Base-by-base conservation (phyloP, 2,329 filamentous ascomycete species). In the Magnaporthiopsis poae region DNA sequence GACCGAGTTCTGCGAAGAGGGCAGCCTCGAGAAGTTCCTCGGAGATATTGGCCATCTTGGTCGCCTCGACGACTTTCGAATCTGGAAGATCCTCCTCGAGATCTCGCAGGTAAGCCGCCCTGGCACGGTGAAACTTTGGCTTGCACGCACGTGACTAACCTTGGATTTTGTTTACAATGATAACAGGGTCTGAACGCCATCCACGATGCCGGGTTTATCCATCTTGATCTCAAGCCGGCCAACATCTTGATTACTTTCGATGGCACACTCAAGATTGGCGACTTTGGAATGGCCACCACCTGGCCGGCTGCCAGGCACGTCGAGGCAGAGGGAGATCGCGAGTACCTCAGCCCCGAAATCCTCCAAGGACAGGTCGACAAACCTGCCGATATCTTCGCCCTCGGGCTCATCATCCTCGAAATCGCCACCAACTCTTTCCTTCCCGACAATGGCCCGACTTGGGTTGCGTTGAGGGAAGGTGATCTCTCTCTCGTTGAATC, bases 81-180 rank as follows among this genome's bases (percentile, higher is more conserved):
- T 98, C 76, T 99, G 95, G 92, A 99, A 99, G 80, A 94, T 98
- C 67, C 80, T 98, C 72, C 85, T 96, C 60, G 95, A 99, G 76
- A 78, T 96, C 68, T 85, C 88, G 72, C 80, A 90, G 81, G 92
- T 95, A 85, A 79, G 89, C 81, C 62, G 2, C 59, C 33, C 27
- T 27, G 56, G 15, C 52, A 13, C n/a, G 11, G 56, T 46, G 60
- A 9, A 13, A 13, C 12, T 7, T 39, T 2, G 36, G 36, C 13
- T 52, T 36, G 9, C 13, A 13, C 25, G 18, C 8, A 35, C 9
- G n/a, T 29, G 31, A 36, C 33, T 52, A n/a, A 56, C 56, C 9
- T 33, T n/a, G 63, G 46, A 27, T 74, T 25, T n/a, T 56, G 8
- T 36, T 36, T 36, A 12, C 3, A 31, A 31, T 36, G 9, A 9